Evolutionary conservation across 306 rosid genomes (phyloP), one percentile per base, ranked within the genome.

Genomic region (Luffa acutangula): DNA sequence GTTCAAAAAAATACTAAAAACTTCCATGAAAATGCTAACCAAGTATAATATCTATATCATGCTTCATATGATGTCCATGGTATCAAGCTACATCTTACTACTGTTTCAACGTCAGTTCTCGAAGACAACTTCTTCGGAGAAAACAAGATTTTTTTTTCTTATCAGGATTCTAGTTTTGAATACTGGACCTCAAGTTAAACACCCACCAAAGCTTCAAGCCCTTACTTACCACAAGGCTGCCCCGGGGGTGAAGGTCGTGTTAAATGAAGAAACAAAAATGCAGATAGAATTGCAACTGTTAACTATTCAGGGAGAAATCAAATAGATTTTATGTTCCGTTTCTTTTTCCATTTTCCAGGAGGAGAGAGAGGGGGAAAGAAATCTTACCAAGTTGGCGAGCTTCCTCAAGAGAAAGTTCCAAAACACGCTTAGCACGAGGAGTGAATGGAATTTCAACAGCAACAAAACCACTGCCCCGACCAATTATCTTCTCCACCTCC

Each of bases 401-500:
- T 89, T 95, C 99, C 88, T 95, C 97, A 37, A 95, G 84, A 13
- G 99, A 95, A 82, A 91, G 97, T 84, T 95, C 99, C 90, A 95
- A 85, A 58, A 93, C 97, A 74, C 97, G 97, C 91, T 95, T 95
- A 15, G 99, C 99, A 69, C 97, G 97, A n/a, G 99, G 97, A 72
- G 99, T 95, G 83, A 95, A 95, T 0, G 99, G 97, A 85, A 95
- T 95, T 82, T 95, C 99, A 48, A 91, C 99, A 1, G 97, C 97
- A 78, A 95, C 97, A 86, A 95, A 91, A 39, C 97, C 99, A 83
- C 99, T 93, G 11, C 99, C 99, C 85, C 99, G 90, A 88, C 99
- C 99, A 82, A 95, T 95, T 73, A 95, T 95, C 89, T 95, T 95
- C 84, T 95, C 98, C 81, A 95, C 98, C 85, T 95, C 99, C 63